Conservation (phyloP, 345 rosid species). For the Syzygium aqueum region DNA sequence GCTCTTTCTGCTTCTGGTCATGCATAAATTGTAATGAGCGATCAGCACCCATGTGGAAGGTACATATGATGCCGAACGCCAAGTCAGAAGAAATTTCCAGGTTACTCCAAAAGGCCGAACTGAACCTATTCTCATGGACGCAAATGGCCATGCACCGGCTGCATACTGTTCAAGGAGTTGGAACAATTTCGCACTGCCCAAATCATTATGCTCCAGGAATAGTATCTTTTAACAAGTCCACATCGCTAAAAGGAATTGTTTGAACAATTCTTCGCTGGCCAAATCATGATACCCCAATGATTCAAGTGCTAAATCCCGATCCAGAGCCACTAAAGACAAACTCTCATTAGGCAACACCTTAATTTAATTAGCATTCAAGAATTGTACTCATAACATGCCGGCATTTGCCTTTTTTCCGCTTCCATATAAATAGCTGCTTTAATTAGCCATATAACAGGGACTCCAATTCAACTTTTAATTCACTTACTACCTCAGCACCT, state of each 20-base stretch:
- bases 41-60: not conserved
- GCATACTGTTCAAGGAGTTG: not conserved
- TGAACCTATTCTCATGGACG: not conserved
- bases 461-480: not conserved
- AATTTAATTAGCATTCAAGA: not conserved
- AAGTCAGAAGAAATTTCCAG: not conserved
- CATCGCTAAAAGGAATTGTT: not conserved
- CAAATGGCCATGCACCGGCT: not conserved
- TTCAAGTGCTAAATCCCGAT: not conserved
- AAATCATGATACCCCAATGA: not conserved
- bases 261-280: not conserved
- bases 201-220: not conserved
- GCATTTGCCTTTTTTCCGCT: not conserved
- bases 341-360: not conserved
- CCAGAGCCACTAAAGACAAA: not conserved
- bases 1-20: not conserved
- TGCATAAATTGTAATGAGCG: not conserved
- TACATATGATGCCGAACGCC: not conserved
- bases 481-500: not conserved
- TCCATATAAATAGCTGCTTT: not conserved
- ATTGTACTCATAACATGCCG: not conserved
- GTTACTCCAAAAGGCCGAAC: not conserved
- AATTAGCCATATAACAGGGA: not conserved
- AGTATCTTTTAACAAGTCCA: not conserved
- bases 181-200: not conserved